Evolutionary conservation across 2,329 filamentous ascomycete genomes (phyloP).

Genomic region (Fusarium drepaniforme): DNA sequence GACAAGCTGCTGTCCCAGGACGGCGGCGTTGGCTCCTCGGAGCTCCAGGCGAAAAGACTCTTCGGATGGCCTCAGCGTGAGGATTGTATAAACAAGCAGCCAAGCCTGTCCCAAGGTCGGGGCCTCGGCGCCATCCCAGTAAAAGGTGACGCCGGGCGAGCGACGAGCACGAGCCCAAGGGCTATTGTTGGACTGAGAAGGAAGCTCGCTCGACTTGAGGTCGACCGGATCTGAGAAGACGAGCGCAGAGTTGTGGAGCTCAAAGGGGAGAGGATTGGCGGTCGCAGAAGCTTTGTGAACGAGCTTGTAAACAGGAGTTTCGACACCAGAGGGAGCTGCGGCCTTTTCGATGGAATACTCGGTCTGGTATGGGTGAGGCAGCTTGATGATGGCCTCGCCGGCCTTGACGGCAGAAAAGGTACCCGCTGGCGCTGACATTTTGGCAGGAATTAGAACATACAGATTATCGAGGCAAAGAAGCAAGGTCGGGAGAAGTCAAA

Average conservation of each 20-base stretch:
- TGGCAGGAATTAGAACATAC: not conserved
- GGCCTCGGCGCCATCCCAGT: constrained; percentile 56
- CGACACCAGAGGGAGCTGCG: constrained; percentile 33
- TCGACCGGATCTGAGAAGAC: constrained; percentile 60
- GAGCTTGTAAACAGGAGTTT: constrained; percentile 51
- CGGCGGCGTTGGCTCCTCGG: constrained; percentile 51
- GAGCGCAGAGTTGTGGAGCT: constrained; percentile 51
- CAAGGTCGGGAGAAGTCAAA: constrained; percentile 5
- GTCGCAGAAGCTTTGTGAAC: constrained; percentile 45
- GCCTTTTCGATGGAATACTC: constrained; percentile 57
- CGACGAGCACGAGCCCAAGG: constrained; percentile 68
- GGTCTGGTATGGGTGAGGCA: constrained; percentile 63
- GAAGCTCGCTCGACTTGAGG: constrained; percentile 63
- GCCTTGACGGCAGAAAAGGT: constrained; percentile 40
- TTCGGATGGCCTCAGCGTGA: constrained; percentile 61
- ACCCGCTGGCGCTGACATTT: constrained; percentile 33
- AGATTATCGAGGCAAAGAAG: not conserved
- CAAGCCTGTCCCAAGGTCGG: constrained; percentile 65
- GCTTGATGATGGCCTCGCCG: constrained; percentile 58
- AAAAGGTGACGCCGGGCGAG: constrained; percentile 59
- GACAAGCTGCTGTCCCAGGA: constrained; percentile 55
- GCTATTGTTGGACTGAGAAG: constrained; percentile 65
- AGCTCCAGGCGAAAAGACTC: constrained; percentile 64
- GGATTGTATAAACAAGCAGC: constrained; percentile 65
- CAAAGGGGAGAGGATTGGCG: constrained; percentile 44